Base-by-base conservation (phyloP, 306 rosid species). In the Castanea sativa region DNA sequence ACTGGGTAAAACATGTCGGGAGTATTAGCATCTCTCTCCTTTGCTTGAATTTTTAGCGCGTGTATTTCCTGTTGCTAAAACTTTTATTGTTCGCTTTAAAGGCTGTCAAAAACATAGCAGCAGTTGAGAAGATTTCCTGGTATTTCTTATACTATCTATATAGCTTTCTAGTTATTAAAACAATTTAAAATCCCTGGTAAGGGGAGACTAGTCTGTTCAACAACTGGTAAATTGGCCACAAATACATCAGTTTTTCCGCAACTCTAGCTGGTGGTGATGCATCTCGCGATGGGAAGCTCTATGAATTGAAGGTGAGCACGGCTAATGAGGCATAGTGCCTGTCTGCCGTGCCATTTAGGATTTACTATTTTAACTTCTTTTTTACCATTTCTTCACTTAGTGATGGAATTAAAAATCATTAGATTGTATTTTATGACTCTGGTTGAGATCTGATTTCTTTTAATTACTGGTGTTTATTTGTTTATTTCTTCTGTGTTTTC, bases 301-400 rank as follows among this genome's bases (percentile, higher is more conserved):
- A 83, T 90, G 79, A 88, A 89, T 87, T 87, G 86, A 96, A 96
- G 99, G 99, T 96, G 99, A 96, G 98, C 99, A 95, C 98, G 98
- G 98, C 99, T 93, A 89, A 90, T 87, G 88, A 91, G 99, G 99
- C 99, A 92, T 88, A 91, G 97, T 85, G 98, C 98, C 98, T 88
- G 94, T 86, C 98, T 91, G 99, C 98, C 98, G 98, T 96, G 99
- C 99, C 96, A 86, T 89, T 83, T 96, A 90, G 96, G 97, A 93
- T 88, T 89, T 79, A 74, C 73, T 79, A 75, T 67, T 74, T 52
- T 71, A 76, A 79, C 78, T 74, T 78, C 53, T 58, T 69, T 82
- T 73, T 16, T 68, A 71, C 57, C 21, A 78, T 69, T 52, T 13
- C 45, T 57, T 59, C 74, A 74, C 75, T 19, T 64, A 68, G 55